Evolutionary conservation across 768 basidiomycete species (phyloP).

Genomic region (Suillus weaverae): DNA sequence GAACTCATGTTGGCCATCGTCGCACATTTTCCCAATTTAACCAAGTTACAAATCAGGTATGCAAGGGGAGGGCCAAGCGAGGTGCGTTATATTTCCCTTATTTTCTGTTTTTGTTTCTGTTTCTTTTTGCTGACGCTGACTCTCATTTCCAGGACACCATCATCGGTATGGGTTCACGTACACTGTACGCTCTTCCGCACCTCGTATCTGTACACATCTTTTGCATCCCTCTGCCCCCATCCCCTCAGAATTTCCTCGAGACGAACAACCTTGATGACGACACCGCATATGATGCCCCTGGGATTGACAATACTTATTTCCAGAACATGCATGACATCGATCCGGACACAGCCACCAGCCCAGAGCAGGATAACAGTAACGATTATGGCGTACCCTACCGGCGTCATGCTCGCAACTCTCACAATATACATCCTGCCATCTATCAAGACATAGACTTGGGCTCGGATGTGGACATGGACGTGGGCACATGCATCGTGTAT

Average conservation of each 20-base stretch:
- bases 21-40: conserved; percentile 37
- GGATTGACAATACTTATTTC: not conserved
- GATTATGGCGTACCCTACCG: not conserved
- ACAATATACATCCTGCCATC: no score
- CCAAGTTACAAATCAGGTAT: conserved; percentile 42
- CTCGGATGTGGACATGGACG: not conserved
- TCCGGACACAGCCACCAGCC: conserved; percentile 13
- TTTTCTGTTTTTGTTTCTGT: not conserved
- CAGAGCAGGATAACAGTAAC: not conserved
- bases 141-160: conserved; percentile 33
- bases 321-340: conserved; percentile 16
- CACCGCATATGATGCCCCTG: conserved; percentile 8
- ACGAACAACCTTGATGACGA: not conserved
- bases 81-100: conserved; percentile 28
- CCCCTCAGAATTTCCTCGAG: conserved; percentile 5
- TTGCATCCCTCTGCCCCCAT: conserved; percentile 1
- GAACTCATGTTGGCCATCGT: conserved; percentile 45
- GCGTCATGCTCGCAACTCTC: not conserved
- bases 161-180: conserved; percentile 44
- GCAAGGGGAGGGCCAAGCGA: conserved; percentile 39
- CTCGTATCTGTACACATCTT: conserved; percentile 43
- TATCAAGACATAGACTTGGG: not conserved
- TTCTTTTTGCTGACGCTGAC: not conserved
- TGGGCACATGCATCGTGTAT: not conserved
- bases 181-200: conserved; percentile 36